Evolutionary conservation across 257 asterid genomes (phyloP).

Genomic region (Petunia secreta): DNA sequence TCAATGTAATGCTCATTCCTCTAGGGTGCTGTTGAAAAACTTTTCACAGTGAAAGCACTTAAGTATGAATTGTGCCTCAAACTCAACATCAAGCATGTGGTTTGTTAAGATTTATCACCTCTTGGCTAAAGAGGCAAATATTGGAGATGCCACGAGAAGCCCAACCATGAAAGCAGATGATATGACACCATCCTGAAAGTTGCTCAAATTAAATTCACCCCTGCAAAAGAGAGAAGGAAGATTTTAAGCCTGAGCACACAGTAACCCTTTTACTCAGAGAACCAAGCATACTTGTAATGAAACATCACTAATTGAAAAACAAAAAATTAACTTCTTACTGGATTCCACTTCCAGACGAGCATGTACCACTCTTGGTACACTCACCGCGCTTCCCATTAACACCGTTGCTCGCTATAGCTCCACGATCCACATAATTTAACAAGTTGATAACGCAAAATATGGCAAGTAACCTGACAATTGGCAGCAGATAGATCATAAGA

Average conservation of each 20-base stretch:
- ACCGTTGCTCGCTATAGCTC: constrained; percentile 91
- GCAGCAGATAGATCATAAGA: constrained; percentile 21
- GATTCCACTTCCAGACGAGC: constrained; percentile 74
- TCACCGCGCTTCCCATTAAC: constrained; percentile 69
- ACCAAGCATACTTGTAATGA: neutral
- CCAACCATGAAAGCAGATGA: constrained; percentile 99
- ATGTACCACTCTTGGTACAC: constrained; percentile 59
- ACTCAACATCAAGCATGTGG: neutral
- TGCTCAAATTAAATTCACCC: constrained; percentile 81
- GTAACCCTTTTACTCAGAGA: neutral
- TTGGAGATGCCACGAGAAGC: constrained; percentile 94
- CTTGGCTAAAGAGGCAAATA: constrained; percentile 85
- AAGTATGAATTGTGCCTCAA: neutral
- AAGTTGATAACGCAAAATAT: constrained; percentile 73
- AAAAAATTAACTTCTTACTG: constrained; percentile 54
- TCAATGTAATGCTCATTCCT: neutral
- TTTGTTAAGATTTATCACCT: neutral
- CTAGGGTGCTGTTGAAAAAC: neutral
- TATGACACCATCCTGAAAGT: constrained; percentile 93
- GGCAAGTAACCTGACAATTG: constrained; percentile 55
- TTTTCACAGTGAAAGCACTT: neutral
- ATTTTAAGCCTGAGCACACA: neutral
- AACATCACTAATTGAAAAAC: neutral
- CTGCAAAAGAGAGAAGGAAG: constrained; percentile 44
- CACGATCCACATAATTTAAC: constrained; percentile 81